A percentile compares a stretch with the other conserved stretches of the same genome.
phyloP scores from a whole-genome alignment of 2,329 filamentous ascomycete genomes.

The Aureobasidium pullulans region DNA sequence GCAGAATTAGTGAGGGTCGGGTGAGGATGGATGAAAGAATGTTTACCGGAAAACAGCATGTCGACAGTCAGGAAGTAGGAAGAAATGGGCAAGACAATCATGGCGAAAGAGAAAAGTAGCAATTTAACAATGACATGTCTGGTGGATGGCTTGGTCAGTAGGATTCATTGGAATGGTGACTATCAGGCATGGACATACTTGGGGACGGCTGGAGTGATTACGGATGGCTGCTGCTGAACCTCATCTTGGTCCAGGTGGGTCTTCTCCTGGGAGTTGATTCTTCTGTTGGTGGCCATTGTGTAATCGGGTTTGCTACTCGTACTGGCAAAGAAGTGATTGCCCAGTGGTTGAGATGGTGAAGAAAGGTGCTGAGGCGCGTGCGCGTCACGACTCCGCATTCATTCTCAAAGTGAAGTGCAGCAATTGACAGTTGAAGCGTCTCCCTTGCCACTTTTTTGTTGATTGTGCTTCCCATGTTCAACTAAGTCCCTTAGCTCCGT shows the following conservation, averaged over 20 bases:
- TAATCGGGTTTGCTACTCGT: background rate
- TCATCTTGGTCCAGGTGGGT: conserved; percentile 46
- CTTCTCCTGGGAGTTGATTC: conserved; percentile 57
- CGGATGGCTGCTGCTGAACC: conserved; percentile 39
- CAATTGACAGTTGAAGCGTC: background rate
- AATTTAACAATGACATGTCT: conserved; percentile 86
- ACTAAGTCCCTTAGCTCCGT: background rate
- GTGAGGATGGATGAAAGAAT: background rate
- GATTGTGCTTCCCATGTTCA: background rate
- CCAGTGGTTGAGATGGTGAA: background rate
- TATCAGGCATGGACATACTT: conserved; percentile 46
- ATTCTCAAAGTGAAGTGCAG: background rate
- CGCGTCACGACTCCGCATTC: conserved; percentile 8
- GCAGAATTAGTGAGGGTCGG: background rate
- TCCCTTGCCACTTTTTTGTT: conserved; percentile 8
- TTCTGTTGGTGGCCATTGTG: conserved; percentile 61
- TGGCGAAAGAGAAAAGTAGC: conserved; percentile 80
- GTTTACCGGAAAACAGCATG: conserved; percentile 65
- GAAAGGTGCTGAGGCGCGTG: background rate
- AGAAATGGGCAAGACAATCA: conserved; percentile 79
- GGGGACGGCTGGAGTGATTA: conserved; percentile 76
- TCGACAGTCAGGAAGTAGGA: conserved; percentile 81
- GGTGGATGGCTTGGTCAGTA: background rate
- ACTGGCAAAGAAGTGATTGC: background rate
- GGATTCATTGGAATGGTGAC: background rate